A percentile compares a stretch with the other conserved stretches of the same genome.
These are phyloP conservation scores for Porphyrellus cyaneotinctus DNA, from an alignment of 768 basidiomycete genomes.

Conservation along the genomic window DNA sequence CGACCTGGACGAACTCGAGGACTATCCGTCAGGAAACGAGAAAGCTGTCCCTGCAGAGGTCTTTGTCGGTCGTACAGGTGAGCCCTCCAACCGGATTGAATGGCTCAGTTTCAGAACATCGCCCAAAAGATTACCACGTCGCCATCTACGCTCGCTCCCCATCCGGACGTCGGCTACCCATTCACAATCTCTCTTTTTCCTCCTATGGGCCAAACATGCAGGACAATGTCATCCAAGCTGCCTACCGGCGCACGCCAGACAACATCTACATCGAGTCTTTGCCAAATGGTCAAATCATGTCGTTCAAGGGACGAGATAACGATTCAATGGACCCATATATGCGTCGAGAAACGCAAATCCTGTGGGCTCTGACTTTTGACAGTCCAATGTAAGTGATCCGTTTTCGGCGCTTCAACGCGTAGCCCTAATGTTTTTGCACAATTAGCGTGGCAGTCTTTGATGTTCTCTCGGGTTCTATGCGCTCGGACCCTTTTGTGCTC, in stretches of 20 bases:
- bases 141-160: conserved; percentile 64
- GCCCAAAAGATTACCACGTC: conserved; percentile 75
- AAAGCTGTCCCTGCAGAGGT: conserved; percentile 39
- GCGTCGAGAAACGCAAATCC: conserved; percentile 34
- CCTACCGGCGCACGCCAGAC: conserved; percentile 76
- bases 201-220: conserved; percentile 91
- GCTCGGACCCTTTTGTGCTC: conserved; percentile 69
- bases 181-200: conserved; percentile 86
- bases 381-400: conserved; percentile 59
- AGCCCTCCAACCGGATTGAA: conserved; percentile 17
- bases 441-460: conserved; percentile 81
- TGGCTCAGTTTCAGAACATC: conserved; percentile 3
- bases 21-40: conserved; percentile 35
- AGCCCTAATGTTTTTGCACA: conserved; percentile 4
- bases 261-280: conserved; percentile 76
- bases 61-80: conserved; percentile 65
- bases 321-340: conserved; percentile 29
- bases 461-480: conserved; percentile 47
- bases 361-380: conserved; percentile 60
- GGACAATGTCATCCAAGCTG: conserved; percentile 65
- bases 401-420: neutral
- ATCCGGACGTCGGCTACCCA: conserved; percentile 37
- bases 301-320: conserved; percentile 50
- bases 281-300: conserved; percentile 73
- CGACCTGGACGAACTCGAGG: conserved; percentile 60